Evolutionary conservation across 225 moss, liverwort and hornwort species (phyloP).

Genomic region (Polytrichum formosum): DNA sequence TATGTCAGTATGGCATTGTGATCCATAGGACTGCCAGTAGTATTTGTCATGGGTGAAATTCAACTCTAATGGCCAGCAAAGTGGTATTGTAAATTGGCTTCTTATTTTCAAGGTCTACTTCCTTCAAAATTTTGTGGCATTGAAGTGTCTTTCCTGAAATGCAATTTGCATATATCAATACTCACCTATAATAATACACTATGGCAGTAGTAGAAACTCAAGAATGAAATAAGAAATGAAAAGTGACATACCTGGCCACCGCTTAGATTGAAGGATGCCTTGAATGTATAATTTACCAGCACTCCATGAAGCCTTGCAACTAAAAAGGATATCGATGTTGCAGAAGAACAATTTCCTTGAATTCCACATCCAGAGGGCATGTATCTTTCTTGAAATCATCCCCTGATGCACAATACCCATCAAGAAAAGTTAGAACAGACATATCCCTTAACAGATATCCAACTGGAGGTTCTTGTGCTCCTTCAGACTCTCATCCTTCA

Average conservation of each 20-base stretch:
- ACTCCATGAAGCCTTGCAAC: background rate
- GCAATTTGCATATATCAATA: background rate
- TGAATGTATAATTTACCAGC: background rate
- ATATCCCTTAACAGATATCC: too few species aligned
- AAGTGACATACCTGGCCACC: background rate
- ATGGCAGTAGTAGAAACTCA: background rate
- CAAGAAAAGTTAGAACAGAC: background rate
- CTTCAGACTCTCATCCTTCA: too few species aligned
- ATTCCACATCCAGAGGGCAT: background rate
- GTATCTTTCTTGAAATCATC: background rate
- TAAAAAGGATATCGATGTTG: background rate
- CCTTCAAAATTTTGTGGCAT: background rate
- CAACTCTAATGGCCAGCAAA: too few species aligned
- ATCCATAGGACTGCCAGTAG: too few species aligned
- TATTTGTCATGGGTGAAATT: too few species aligned
- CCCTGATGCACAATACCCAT: background rate
- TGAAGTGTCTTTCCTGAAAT: background rate
- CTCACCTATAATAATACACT: background rate
- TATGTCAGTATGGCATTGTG: too few species aligned
- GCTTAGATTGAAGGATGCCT: background rate
- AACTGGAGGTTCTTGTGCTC: too few species aligned
- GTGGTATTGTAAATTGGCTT: too few species aligned
- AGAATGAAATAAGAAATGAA: too few species aligned
- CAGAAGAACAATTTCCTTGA: background rate
- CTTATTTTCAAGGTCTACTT: background rate